Base-by-base conservation (phyloP, 2,329 filamentous ascomycete species). In the Colletotrichum truncatum region DNA sequence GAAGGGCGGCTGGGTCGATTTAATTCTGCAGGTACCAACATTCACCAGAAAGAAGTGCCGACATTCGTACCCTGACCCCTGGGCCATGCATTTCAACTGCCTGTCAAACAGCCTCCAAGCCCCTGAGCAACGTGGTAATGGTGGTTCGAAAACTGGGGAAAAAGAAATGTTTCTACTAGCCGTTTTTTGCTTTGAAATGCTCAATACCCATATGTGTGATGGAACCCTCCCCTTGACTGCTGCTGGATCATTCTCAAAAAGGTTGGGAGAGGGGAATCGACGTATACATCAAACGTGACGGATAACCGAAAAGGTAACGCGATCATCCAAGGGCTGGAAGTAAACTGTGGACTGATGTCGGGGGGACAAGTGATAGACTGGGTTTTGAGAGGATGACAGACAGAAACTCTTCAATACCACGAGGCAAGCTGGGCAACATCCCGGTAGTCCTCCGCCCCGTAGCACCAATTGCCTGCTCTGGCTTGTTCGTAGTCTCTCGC, bases 21-120 rank as follows among this genome's bases (percentile, higher is more conserved):
- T 56, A 63, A n/a, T 65, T 46, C 51, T 55, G 28, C 43, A 62
- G 34, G 26, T 34, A 45, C 21, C 25, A 62, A 38, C 32, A 39
- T 18, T 49, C 30, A 34, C 23, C 28, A 26, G 49, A n/a, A 16
- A 41, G 41, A 61, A 34, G 39, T 41, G 28, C 34, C 57, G 23
- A n/a, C 10, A 18, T 28, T 39, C 30, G 46, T 10, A 7, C 34
- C 34, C 49, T 49, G 28, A 25, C 28, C 43, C 61, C 49, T 55
- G 43, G 14, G 28, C 30, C 25, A 26, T 32, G 43, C 25, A 41
- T 45, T 51, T 49, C 43, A 30, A 28, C 26, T 39, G 41, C 41
- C 26, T 43, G 21, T 30, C 8, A 12, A 48, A 11, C 12, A 49
- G 26, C n/a, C n/a, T 25, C 21, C 14, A n/a, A 26, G 14, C 41